Conservation (phyloP, 2,329 filamentous ascomycete genomes). For the Hypoxylon sp. region DNA sequence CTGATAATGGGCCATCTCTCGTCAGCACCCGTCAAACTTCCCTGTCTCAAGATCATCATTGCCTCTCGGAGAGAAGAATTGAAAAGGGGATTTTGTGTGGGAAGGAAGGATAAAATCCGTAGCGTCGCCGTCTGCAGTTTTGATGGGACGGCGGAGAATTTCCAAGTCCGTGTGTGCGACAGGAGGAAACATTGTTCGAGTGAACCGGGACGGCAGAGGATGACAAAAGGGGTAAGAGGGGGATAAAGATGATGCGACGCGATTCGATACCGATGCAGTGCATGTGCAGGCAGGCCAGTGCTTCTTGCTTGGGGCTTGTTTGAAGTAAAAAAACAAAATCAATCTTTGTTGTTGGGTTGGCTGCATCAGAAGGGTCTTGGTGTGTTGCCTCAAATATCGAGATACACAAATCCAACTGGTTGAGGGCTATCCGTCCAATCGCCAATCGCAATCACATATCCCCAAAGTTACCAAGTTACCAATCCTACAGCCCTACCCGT, state of each 20-base stretch:
- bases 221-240: slow-evolving; percentile 32
- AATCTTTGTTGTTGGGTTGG: slow-evolving; percentile 40
- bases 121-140: slow-evolving; percentile 6
- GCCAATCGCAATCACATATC: slow-evolving; percentile 47
- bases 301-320: slow-evolving; percentile 25
- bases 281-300: slow-evolving; percentile 34
- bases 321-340: slow-evolving; percentile 19
- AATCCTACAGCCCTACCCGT: slow-evolving; percentile 40
- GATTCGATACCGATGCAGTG: slow-evolving; percentile 30
- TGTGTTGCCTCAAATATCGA: slow-evolving; percentile 44
- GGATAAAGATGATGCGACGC: slow-evolving; percentile 37
- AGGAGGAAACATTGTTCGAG: slow-evolving; percentile 25
- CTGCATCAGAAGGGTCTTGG: slow-evolving; percentile 40
- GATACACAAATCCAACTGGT: slow-evolving; percentile 50
- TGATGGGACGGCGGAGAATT: slow-evolving; percentile 28
- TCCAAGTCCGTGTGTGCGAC: slow-evolving; percentile 22
- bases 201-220: slow-evolving; percentile 22
- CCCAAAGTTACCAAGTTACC: slow-evolving; percentile 24
- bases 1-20: slow-evolving; percentile 37
- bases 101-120: slow-evolving; percentile 6
- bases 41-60: slow-evolving; percentile 25
- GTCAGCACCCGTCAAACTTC: slow-evolving; percentile 36
- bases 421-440: slow-evolving; percentile 49
- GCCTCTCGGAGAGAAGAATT: slow-evolving; percentile 4
- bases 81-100: not conserved